A percentile compares a stretch with the other conserved stretches of the same genome.
phyloP scores from a whole-genome alignment of 2,329 filamentous ascomycete species.

The Penicillium capsulatum region DNA sequence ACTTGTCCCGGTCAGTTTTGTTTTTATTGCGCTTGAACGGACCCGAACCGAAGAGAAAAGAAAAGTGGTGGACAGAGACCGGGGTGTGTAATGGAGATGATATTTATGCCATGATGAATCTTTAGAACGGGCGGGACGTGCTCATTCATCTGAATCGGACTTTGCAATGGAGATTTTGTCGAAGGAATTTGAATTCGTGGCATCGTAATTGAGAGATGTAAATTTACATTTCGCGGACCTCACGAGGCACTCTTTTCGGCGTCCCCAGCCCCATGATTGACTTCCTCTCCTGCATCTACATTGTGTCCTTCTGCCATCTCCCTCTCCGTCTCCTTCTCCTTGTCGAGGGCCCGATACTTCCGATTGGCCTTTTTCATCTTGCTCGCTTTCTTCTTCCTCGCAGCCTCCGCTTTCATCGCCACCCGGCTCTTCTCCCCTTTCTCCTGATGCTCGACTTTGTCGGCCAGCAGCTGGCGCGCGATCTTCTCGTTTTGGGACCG shows the following conservation, averaged over 20 bases:
- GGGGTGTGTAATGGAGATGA: neutral
- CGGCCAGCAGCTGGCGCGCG: slow-evolving; percentile 71
- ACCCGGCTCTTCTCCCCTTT: slow-evolving; percentile 73
- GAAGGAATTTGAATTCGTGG: too few species aligned
- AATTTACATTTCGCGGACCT: too few species aligned
- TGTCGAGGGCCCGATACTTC: slow-evolving; percentile 41
- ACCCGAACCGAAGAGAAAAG: too few species aligned
- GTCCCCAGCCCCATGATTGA: slow-evolving; percentile 11
- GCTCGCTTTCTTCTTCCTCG: slow-evolving; percentile 57
- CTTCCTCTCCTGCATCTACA: slow-evolving; percentile 7
- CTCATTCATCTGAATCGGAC: slow-evolving; percentile 1
- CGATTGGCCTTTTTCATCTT: slow-evolving; percentile 43
- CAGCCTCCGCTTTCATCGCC: slow-evolving; percentile 75
- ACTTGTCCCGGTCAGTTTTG: too few species aligned
- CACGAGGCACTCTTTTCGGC: too few species aligned
- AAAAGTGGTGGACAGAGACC: too few species aligned
- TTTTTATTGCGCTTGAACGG: too few species aligned
- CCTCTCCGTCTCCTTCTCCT: slow-evolving; percentile 6
- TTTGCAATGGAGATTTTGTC: neutral
- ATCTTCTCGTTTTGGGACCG: slow-evolving; percentile 82
- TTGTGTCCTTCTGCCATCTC: slow-evolving; percentile 7
- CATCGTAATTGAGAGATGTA: too few species aligned
- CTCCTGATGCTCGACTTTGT: slow-evolving; percentile 68
- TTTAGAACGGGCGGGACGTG: neutral
- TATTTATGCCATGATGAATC: slow-evolving; percentile 6